A percentile compares a stretch with the other conserved stretches of the same genome.
These are phyloP conservation scores for Phytomonas serpens DNA, from an alignment of 208 protist species.

Conservation along the genomic window DNA sequence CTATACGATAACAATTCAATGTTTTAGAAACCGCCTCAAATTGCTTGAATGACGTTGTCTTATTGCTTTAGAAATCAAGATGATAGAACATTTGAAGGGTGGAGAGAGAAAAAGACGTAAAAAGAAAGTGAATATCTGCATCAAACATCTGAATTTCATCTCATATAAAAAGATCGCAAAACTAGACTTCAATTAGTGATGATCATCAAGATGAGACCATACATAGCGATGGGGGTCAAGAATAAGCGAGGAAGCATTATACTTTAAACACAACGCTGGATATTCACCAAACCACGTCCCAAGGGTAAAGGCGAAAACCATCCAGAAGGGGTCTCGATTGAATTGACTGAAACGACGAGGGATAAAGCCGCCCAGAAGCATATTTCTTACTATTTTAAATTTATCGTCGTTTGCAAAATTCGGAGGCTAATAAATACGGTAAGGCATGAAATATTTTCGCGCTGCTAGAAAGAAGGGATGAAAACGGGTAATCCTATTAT, in stretches of 20 bases:
- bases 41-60: neutral
- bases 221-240: conserved; percentile 85
- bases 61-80: neutral
- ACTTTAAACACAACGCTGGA: conserved; percentile 78
- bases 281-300: conserved; percentile 79
- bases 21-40: neutral
- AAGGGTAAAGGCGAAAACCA: conserved; percentile 75
- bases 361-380: conserved; percentile 85
- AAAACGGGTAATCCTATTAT: neutral
- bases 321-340: conserved; percentile 77
- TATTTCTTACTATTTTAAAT: conserved; percentile 8
- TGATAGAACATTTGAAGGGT: conserved; percentile 1
- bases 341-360: conserved; percentile 76
- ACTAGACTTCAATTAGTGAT: conserved; percentile 38
- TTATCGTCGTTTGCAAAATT: neutral
- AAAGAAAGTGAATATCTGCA: neutral
- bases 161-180: neutral
- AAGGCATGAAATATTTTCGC: neutral
- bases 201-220: conserved; percentile 72
- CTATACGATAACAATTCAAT: neutral
- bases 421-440: neutral
- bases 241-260: conserved; percentile 72
- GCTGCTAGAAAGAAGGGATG: neutral
- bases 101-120: conserved; percentile 1
- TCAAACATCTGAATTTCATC: neutral